Evolutionary conservation across 75 land plant species (phyloP).

Genomic region (Cupressus sempervirens): DNA sequence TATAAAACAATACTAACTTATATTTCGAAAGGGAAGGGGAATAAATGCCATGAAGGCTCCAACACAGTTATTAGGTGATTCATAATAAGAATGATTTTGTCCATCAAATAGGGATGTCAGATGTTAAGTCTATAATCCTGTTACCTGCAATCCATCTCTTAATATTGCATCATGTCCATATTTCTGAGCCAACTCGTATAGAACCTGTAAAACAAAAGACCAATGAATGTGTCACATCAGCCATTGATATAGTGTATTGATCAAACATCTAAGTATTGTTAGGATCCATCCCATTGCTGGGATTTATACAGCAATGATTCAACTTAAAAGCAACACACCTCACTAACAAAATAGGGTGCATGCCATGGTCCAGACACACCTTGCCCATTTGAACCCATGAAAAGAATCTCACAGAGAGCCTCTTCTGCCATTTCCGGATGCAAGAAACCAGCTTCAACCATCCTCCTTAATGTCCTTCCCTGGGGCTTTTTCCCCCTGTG

Average conservation of each 20-base stretch:
- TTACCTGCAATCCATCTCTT: constrained; percentile 35
- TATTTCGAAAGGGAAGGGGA: background rate
- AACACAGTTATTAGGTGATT: background rate
- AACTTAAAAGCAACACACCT: constrained; percentile 23
- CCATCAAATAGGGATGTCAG: background rate
- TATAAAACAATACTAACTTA: background rate
- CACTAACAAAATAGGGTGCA: constrained; percentile 51
- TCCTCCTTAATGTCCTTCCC: constrained; percentile 53
- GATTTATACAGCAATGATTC: background rate
- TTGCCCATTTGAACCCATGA: constrained; percentile 16
- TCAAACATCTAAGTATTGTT: background rate
- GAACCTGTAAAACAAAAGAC: constrained; percentile 24
- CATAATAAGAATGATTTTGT: background rate
- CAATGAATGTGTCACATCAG: background rate
- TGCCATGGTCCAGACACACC: constrained; percentile 34
- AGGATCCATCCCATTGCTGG: background rate
- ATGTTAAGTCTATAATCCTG: background rate
- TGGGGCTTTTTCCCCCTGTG: constrained; percentile 56
- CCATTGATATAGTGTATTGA: background rate
- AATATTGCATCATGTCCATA: constrained; percentile 37
- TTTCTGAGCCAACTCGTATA: constrained; percentile 35
- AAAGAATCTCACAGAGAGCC: constrained; percentile 26
- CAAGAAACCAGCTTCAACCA: constrained; percentile 65
- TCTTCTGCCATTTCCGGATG: constrained; percentile 36
- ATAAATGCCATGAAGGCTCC: background rate